Conservation (phyloP, 31 red algal genomes). For the Asparagopsis taxiformis region DNA sequence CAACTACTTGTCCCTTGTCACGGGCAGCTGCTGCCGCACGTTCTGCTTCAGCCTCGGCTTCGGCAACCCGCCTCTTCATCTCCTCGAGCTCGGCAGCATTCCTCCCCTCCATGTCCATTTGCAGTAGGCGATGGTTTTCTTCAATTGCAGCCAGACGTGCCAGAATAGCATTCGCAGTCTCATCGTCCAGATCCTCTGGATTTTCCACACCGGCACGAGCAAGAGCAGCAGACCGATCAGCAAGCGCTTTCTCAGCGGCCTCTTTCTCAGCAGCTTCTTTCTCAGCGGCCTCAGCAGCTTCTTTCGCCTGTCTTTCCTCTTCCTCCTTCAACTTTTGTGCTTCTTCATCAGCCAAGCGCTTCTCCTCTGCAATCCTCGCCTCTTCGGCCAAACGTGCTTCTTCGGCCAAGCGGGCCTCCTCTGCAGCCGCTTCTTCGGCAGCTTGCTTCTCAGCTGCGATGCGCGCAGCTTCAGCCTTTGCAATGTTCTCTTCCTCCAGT, state of each 20-base stretch:
- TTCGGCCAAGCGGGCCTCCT: constrained; percentile 14
- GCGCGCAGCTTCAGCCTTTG: constrained; percentile 29
- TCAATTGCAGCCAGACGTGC: constrained; percentile 68
- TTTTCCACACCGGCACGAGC: constrained; percentile 64
- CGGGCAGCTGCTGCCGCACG: constrained; percentile 10
- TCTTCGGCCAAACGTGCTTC: constrained; percentile 12
- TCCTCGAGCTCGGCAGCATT: constrained; percentile 75
- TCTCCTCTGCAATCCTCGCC: constrained; percentile 16
- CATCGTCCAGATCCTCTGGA: constrained; percentile 66
- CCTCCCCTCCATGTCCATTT: constrained; percentile 62
- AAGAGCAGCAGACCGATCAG: constrained; percentile 43
- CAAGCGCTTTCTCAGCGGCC: constrained; percentile 7
- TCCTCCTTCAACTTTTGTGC: constrained; percentile 5
- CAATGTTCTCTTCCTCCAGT: constrained; percentile 25
- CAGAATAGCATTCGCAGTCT: constrained; percentile 75
- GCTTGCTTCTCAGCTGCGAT: constrained; percentile 4
- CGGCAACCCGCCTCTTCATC: constrained; percentile 57
- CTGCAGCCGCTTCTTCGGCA: constrained; percentile 10
- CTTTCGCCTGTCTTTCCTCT: constrained; percentile 17
- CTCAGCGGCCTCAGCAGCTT: constrained; percentile 23
- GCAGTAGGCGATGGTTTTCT: constrained; percentile 62
- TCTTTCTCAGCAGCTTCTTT: background rate
- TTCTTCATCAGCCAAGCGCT: constrained; percentile 4
- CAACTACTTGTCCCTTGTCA: constrained; percentile 51
- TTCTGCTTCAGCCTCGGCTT: constrained; percentile 71